These are phyloP conservation scores for Leccinum subtestaceum DNA, from an alignment of 768 basidiomycete genomes.

Conservation along the genomic window DNA sequence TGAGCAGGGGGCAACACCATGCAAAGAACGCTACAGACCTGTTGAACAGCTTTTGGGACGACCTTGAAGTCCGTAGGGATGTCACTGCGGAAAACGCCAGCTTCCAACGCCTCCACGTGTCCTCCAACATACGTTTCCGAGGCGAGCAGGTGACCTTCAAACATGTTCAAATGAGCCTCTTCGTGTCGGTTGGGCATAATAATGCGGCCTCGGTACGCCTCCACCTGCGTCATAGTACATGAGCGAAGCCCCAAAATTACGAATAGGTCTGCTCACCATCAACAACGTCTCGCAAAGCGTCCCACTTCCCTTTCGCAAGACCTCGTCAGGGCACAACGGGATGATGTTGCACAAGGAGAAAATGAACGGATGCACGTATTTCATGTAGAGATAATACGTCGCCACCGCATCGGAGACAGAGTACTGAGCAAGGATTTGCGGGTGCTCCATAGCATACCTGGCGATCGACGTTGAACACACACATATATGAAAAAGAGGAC, in stretches of 20 bases:
- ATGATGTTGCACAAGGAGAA: constrained; percentile 99
- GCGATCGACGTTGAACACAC: neutral
- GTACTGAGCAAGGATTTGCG: constrained; percentile 91
- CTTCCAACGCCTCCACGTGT: constrained; percentile 97
- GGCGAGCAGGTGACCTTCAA: constrained; percentile 93
- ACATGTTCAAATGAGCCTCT: constrained; percentile 87
- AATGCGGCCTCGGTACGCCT: constrained; percentile 86
- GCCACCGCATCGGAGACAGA: constrained; percentile 99
- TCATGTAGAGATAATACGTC: constrained; percentile 99
- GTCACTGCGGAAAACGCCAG: constrained; percentile 96
- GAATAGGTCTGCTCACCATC: constrained; percentile 64
- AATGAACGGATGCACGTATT: constrained; percentile 99
- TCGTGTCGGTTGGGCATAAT: constrained; percentile 99
- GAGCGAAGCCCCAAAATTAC: neutral
- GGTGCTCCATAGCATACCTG: constrained; percentile 95
- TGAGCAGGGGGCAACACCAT: neutral
- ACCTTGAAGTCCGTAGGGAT: constrained; percentile 95
- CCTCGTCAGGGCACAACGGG: constrained; percentile 94
- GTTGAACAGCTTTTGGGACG: constrained; percentile 79
- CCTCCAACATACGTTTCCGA: constrained; percentile 99
- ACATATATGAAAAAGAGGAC: neutral
- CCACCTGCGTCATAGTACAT: constrained; percentile 59
- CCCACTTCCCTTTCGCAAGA: constrained; percentile 91
- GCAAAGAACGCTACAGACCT: constrained; percentile 45
- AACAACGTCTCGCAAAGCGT: constrained; percentile 96